These are phyloP conservation scores for Fusarium protoensiforme DNA, from an alignment of 2,329 filamentous ascomycete genomes.

Conservation along the genomic window DNA sequence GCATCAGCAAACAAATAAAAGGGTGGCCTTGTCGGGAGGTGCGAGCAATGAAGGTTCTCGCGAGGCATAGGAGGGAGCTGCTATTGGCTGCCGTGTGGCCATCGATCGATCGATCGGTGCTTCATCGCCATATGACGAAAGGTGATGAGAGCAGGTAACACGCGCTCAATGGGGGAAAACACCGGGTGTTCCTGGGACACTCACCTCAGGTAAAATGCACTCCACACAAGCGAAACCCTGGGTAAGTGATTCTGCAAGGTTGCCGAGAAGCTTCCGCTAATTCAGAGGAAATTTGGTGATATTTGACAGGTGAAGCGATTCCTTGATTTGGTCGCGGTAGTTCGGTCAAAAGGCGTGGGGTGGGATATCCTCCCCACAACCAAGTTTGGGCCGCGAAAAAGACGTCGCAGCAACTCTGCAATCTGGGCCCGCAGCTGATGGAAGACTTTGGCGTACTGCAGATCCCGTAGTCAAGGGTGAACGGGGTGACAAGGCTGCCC, in stretches of 20 bases:
- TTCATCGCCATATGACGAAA: constrained; percentile 41
- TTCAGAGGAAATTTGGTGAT: neutral
- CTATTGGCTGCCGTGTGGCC: constrained; percentile 39
- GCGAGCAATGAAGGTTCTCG: constrained; percentile 19
- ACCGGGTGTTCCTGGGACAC: constrained; percentile 18
- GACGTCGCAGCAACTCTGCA: constrained; percentile 6
- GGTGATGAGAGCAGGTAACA: constrained; percentile 20
- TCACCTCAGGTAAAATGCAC: constrained; percentile 23
- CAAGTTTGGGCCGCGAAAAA: constrained; percentile 3
- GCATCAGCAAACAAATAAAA: neutral
- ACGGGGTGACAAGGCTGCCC: neutral
- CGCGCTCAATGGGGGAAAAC: constrained; percentile 17
- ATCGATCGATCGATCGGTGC: constrained; percentile 50
- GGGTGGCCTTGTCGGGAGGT: neutral
- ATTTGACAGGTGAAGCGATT: neutral
- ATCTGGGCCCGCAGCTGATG: neutral
- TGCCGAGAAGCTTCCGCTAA: neutral
- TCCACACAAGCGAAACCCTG: neutral
- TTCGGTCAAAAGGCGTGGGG: constrained; percentile 3
- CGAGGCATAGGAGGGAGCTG: neutral
- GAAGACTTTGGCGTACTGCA: neutral
- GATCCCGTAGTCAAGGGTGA: neutral
- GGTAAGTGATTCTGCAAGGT: neutral
- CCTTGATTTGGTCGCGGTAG: neutral
- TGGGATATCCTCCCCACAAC: constrained; percentile 19